phyloP scores from a whole-genome alignment of 257 asterid species.

The Solanum neorickii region DNA sequence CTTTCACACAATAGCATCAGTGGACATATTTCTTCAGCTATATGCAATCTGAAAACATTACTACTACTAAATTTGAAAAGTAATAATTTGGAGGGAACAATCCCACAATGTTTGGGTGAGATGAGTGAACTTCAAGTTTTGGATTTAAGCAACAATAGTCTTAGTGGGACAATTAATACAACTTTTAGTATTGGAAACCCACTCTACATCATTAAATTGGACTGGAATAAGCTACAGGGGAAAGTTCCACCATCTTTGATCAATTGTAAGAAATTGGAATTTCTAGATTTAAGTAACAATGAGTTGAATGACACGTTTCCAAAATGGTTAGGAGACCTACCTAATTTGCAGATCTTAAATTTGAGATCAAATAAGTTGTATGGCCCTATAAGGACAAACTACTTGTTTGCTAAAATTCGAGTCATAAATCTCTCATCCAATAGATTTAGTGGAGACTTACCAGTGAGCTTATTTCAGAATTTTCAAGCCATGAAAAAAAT shows the following conservation, averaged over 20 bases:
- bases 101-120: not conserved
- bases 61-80: fast-evolving
- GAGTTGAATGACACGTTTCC: not conserved
- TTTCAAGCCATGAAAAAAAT: too few relatives aligned
- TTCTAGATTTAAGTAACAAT: not conserved
- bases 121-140: not conserved
- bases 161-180: not conserved
- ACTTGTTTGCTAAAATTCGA: not conserved
- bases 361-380: not conserved
- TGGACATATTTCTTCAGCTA: not conserved
- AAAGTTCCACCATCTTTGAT: not conserved
- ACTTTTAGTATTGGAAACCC: not conserved
- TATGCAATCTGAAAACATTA: not conserved
- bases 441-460: not conserved
- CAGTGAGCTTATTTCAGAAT: not conserved
- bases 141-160: not conserved
- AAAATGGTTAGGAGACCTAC: not conserved
- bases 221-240: not conserved
- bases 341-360: fast-evolving
- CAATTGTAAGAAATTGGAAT: not conserved
- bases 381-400: not conserved
- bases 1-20: too few relatives aligned
- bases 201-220: not conserved
- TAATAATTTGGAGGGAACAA: not conserved
- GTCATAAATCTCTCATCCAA: not conserved